A percentile compares a stretch with the other conserved stretches of the same genome.
Conservation (phyloP, 176 grass and related monocot genomes). For the Aegilops tauschii region DNA sequence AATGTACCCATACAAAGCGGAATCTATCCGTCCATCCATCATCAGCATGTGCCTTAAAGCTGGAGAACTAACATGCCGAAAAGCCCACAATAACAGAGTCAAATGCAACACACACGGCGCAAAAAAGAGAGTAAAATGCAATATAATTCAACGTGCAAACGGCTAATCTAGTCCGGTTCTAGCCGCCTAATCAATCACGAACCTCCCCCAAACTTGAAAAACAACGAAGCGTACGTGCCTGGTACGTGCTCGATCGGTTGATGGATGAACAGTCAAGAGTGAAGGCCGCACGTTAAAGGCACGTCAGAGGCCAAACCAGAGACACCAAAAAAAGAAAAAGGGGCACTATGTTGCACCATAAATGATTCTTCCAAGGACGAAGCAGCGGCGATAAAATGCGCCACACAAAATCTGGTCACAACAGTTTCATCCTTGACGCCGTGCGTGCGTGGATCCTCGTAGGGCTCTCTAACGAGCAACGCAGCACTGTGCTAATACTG, state of each 20-base stretch:
- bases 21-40: neutral
- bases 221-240: neutral
- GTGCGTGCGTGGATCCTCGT: neutral
- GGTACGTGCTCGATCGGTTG: neutral
- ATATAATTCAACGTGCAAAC: neutral
- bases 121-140: neutral
- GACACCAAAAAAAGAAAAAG: neutral
- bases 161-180: no score
- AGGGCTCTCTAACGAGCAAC: neutral
- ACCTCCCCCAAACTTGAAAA: conserved; percentile 16
- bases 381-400: neutral
- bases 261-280: conserved; percentile 16
- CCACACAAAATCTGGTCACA: neutral
- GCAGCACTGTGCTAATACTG: neutral
- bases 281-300: conserved; percentile 35
- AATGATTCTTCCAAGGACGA: conserved; percentile 16
- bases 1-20: neutral
- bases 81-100: neutral
- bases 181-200: neutral
- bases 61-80: neutral
- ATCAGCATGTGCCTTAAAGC: neutral
- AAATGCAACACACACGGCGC: neutral
- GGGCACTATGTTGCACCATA: neutral
- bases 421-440: neutral
- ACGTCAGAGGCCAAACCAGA: neutral